These are phyloP conservation scores for Colletotrichum sp. DNA, from an alignment of 2,329 filamentous ascomycete genomes.

Conservation along the genomic window DNA sequence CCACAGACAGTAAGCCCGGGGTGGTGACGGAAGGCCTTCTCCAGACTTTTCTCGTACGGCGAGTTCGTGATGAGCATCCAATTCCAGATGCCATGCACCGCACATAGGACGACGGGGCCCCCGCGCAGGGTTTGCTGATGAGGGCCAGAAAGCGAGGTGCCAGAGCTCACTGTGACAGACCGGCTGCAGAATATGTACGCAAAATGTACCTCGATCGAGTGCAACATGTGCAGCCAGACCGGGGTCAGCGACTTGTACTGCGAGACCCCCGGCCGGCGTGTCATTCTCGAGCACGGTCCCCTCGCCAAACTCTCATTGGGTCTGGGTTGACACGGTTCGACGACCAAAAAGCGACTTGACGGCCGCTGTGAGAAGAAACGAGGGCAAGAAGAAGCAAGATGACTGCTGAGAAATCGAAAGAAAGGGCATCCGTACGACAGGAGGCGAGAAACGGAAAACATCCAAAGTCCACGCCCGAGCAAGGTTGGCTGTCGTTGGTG, in stretches of 20 bases:
- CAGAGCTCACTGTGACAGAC: neutral
- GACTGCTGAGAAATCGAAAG: neutral
- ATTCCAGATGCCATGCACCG: slow-evolving; percentile 1
- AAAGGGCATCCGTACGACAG: neutral
- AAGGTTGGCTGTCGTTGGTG: neutral
- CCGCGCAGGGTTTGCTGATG: neutral
- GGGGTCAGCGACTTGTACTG: neutral
- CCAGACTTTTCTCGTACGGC: neutral
- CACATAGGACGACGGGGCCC: neutral
- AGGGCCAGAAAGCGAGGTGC: neutral
- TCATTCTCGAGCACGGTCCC: slow-evolving; percentile 3
- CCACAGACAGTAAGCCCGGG: neutral
- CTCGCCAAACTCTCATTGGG: neutral
- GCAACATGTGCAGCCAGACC: neutral
- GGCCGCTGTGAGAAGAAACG: neutral
- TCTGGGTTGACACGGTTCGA: slow-evolving; percentile 5
- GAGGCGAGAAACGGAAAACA: neutral
- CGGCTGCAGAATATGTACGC: neutral
- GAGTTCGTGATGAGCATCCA: neutral
- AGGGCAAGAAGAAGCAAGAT: neutral
- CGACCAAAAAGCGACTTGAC: neutral
- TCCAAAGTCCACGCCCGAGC: neutral
- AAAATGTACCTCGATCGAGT: neutral
- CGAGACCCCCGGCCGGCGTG: neutral
- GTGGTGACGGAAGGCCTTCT: neutral